These are phyloP conservation scores for Sanghuangporus weigelae DNA, from an alignment of 1,284 basidiomycete genomes.

Conservation along the genomic window DNA sequence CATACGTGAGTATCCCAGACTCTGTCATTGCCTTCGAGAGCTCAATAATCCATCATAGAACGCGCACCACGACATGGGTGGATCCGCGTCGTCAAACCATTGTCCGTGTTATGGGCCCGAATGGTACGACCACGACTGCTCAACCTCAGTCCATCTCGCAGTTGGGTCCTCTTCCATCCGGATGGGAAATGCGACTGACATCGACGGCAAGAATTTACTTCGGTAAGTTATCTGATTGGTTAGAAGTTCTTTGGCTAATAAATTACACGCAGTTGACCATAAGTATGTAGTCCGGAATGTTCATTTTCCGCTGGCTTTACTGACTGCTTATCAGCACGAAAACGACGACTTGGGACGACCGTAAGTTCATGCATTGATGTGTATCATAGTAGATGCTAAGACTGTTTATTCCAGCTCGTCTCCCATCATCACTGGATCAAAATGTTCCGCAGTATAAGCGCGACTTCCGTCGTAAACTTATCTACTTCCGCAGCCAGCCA, in stretches of 20 bases:
- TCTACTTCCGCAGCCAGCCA: conserved; percentile 98
- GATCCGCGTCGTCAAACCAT: conserved; percentile 88
- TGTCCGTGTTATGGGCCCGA: conserved; percentile 72
- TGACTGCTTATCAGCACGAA: conserved; percentile 58
- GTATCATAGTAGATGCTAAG: conserved; percentile 34
- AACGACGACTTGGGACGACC: conserved; percentile 97
- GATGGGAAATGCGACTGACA: conserved; percentile 97
- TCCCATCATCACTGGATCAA: conserved; percentile 69
- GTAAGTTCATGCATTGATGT: conserved; percentile 58
- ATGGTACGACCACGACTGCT: conserved; percentile 68
- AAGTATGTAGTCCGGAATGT: neutral
- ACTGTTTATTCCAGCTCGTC: conserved; percentile 25
- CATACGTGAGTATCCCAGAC: conserved; percentile 20
- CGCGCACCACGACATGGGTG: conserved; percentile 96
- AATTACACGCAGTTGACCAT: conserved; percentile 1
- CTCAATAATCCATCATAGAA: conserved; percentile 55
- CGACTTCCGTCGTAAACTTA: conserved; percentile 96
- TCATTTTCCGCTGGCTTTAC: neutral
- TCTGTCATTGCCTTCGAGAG: neutral
- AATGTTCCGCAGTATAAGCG: conserved; percentile 99
- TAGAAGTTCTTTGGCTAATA: neutral
- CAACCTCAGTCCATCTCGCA: conserved; percentile 83
- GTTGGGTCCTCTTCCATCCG: conserved; percentile 92
- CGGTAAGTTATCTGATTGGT: conserved; percentile 54
- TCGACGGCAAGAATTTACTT: conserved; percentile 93